Conservation (phyloP, 2,329 filamentous ascomycete genomes). For the Apiospora rasikravindrae region DNA sequence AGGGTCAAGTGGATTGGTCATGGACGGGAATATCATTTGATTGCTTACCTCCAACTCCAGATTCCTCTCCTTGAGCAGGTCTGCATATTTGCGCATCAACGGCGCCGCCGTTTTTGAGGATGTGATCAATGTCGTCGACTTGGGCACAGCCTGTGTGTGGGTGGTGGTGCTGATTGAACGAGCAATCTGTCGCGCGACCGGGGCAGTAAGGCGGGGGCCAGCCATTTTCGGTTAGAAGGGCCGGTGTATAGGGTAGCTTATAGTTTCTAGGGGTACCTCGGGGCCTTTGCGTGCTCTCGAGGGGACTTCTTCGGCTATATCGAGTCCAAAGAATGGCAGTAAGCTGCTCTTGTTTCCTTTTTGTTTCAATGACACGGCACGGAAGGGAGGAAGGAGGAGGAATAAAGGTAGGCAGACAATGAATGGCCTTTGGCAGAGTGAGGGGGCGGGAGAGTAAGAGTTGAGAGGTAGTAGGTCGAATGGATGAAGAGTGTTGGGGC, state of each 20-base stretch:
- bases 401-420: slow-evolving; percentile 10
- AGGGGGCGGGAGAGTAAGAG: neutral
- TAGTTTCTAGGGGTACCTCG: slow-evolving; percentile 14
- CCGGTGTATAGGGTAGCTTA: slow-evolving; percentile 10
- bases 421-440: neutral
- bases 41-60: slow-evolving; percentile 39
- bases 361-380: slow-evolving; percentile 3
- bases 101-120: slow-evolving; percentile 35
- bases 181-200: slow-evolving; percentile 35
- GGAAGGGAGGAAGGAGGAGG: neutral
- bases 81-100: slow-evolving; percentile 41
- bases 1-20: neutral
- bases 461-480: neutral
- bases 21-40: neutral
- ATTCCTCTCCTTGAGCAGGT: slow-evolving; percentile 41
- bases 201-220: slow-evolving; percentile 39
- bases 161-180: slow-evolving; percentile 39
- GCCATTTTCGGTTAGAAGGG: slow-evolving; percentile 30
- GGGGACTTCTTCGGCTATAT: neutral
- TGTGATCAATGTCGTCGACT: slow-evolving; percentile 35
- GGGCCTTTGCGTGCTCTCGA: neutral
- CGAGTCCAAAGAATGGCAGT: neutral
- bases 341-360: neutral
- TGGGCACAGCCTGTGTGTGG: slow-evolving; percentile 27
- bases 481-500: slow-evolving; percentile 12